Evolutionary conservation across 164 flowering plant genomes (phyloP).

Genomic region (Echeveria elegans): DNA sequence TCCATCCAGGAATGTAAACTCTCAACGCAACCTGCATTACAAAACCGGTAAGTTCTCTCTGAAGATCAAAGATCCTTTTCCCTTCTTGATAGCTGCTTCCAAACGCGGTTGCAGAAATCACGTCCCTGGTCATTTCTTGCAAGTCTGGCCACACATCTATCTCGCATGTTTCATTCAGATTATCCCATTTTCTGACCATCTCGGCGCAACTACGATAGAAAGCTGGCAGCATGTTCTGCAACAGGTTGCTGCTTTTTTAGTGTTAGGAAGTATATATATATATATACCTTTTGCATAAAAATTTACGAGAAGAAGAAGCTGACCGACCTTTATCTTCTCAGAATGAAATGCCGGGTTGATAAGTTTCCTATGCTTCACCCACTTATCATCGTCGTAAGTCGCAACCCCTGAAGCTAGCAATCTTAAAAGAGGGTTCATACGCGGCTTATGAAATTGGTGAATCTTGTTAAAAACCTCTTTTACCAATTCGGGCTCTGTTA

Average conservation of each 20-base stretch:
- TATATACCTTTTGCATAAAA: background rate
- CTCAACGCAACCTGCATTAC: background rate
- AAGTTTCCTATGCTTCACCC: constrained; percentile 45
- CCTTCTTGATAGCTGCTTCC: constrained; percentile 21
- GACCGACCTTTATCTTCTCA: constrained; percentile 58
- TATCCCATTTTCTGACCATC: constrained; percentile 12
- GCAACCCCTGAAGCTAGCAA: constrained; percentile 19
- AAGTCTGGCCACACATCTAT: constrained; percentile 17
- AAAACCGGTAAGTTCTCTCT: constrained; percentile 7
- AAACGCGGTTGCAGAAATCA: constrained; percentile 17
- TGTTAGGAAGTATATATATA: background rate
- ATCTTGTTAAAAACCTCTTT: constrained; percentile 23
- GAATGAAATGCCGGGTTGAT: constrained; percentile 44
- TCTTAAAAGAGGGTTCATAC: constrained; percentile 13
- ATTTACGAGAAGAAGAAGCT: background rate
- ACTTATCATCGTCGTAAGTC: constrained; percentile 28
- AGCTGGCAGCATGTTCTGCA: constrained; percentile 10
- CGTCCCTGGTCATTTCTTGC: constrained; percentile 13
- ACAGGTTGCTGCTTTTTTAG: background rate
- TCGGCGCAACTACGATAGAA: constrained; percentile 6
- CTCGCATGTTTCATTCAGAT: constrained; percentile 11
- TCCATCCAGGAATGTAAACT: constrained; percentile 20
- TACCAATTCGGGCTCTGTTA: constrained; percentile 31
- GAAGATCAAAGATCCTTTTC: constrained; percentile 13
- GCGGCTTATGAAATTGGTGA: constrained; percentile 19